phyloP scores from a whole-genome alignment of 2,329 filamentous ascomycete genomes.

The Fusarium pseudoanthophilum region DNA sequence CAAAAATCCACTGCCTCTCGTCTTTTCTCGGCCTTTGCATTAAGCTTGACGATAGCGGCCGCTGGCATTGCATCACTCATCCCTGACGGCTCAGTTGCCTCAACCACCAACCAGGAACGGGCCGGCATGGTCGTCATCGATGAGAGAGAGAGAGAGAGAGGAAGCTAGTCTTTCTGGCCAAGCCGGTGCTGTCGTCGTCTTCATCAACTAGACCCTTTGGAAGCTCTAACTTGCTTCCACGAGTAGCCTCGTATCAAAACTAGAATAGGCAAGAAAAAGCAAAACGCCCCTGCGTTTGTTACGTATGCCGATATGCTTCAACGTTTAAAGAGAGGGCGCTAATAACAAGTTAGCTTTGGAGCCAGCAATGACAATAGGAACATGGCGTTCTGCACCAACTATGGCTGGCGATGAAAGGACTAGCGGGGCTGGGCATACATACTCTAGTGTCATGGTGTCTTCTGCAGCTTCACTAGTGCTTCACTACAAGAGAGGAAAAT shows the following conservation, averaged over 20 bases:
- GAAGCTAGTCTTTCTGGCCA: neutral
- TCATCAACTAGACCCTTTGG: neutral
- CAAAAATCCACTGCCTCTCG: neutral
- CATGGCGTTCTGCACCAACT: conserved; percentile 33
- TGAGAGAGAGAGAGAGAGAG: neutral
- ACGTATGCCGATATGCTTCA: conserved; percentile 27
- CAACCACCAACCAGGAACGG: conserved; percentile 27
- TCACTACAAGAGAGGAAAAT: conserved; percentile 1
- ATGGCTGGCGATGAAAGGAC: conserved; percentile 26
- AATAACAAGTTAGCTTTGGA: conserved; percentile 2
- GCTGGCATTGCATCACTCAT: neutral
- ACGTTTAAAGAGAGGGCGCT: conserved; percentile 18
- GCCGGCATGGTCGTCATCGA: conserved; percentile 8
- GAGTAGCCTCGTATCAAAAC: conserved; percentile 1
- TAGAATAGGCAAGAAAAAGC: conserved; percentile 26
- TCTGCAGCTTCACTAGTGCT: conserved; percentile 20
- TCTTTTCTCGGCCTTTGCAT: neutral
- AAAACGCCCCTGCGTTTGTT: conserved; percentile 18
- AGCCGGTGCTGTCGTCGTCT: neutral
- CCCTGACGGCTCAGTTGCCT: conserved; percentile 28
- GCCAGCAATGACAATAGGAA: conserved; percentile 34
- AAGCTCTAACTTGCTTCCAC: neutral
- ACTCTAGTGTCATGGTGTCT: neutral
- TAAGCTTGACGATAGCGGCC: conserved; percentile 7
- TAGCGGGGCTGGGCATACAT: conserved; percentile 9